A percentile compares a stretch with the other conserved stretches of the same genome.
Evolutionary conservation across 2,329 filamentous ascomycete species (phyloP).

Genomic region (Penicillium digitatum): DNA sequence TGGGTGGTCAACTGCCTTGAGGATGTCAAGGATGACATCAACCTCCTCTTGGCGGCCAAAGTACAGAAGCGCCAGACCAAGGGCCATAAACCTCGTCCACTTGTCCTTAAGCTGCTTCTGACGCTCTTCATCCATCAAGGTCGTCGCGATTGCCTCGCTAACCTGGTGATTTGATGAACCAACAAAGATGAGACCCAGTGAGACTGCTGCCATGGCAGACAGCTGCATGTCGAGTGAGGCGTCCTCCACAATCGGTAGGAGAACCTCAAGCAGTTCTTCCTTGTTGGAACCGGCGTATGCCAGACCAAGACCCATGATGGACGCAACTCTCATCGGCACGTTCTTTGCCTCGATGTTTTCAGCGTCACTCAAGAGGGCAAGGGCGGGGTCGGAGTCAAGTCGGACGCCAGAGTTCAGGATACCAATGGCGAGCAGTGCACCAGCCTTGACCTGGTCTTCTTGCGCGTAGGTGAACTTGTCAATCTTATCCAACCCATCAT

Average conservation of each 20-base stretch:
- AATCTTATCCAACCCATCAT: slow-evolving; percentile 85
- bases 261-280: slow-evolving; percentile 76
- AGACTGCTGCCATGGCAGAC: slow-evolving; percentile 90
- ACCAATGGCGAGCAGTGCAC: slow-evolving; percentile 86
- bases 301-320: slow-evolving; percentile 93
- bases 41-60: slow-evolving; percentile 97
- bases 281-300: slow-evolving; percentile 94
- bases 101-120: slow-evolving; percentile 91
- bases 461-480: slow-evolving; percentile 86
- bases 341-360: slow-evolving; percentile 77
- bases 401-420: slow-evolving; percentile 93
- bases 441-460: slow-evolving; percentile 83
- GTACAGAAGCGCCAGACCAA: slow-evolving; percentile 88
- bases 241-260: slow-evolving; percentile 84
- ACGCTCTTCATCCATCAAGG: slow-evolving; percentile 88
- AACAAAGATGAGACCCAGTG: slow-evolving; percentile 85
- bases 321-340: slow-evolving; percentile 71
- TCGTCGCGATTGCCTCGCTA: slow-evolving; percentile 85
- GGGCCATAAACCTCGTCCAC: slow-evolving; percentile 94
- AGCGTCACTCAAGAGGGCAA: slow-evolving; percentile 77
- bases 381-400: slow-evolving; percentile 81
- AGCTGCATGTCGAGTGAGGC: slow-evolving; percentile 86
- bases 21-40: slow-evolving; percentile 93
- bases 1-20: slow-evolving; percentile 95
- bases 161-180: slow-evolving; percentile 89